A percentile compares a stretch with the other conserved stretches of the same genome.
phyloP scores from a whole-genome alignment of 352 stramenopile species.

The Phytophthora pinifolia region DNA sequence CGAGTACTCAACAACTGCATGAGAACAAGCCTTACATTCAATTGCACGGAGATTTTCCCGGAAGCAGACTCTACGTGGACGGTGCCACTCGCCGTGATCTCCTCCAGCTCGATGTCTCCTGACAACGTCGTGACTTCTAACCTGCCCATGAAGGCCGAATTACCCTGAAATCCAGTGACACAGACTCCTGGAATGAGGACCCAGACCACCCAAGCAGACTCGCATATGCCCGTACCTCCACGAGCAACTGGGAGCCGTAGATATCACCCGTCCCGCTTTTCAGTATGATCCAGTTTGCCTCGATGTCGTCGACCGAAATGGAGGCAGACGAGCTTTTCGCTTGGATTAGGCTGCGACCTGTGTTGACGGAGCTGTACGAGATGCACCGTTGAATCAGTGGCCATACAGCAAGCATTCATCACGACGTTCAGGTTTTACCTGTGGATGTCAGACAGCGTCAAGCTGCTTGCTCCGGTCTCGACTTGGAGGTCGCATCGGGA shows the following conservation, averaged over 20 bases:
- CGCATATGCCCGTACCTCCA: slow-evolving; percentile 26
- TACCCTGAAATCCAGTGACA: slow-evolving; percentile 32
- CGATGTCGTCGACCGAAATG: slow-evolving; percentile 42
- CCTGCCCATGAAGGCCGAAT: slow-evolving; percentile 67
- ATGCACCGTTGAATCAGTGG: background rate
- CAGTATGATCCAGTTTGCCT: slow-evolving; percentile 63
- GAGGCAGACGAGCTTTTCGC: slow-evolving; percentile 48
- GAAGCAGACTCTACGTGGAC: slow-evolving; percentile 70
- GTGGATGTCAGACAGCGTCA: slow-evolving; percentile 36
- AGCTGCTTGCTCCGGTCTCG: slow-evolving; percentile 47
- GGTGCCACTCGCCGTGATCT: slow-evolving; percentile 51
- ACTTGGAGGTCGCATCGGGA: slow-evolving; percentile 55
- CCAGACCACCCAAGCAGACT: background rate
- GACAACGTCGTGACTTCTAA: slow-evolving; percentile 62
- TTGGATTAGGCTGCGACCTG: slow-evolving; percentile 52
- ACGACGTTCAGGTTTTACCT: slow-evolving; percentile 32
- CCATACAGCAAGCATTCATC: background rate
- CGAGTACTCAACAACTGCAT: background rate
- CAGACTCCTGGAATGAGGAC: background rate
- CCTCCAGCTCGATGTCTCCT: slow-evolving; percentile 52
- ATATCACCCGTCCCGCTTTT: slow-evolving; percentile 49
- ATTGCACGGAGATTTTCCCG: slow-evolving; percentile 58
- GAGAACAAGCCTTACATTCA: slow-evolving; percentile 29
- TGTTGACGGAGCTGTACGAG: slow-evolving; percentile 36
- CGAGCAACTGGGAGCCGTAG: slow-evolving; percentile 31